Base-by-base conservation (phyloP, 2,329 filamentous ascomycete species). In the Penicillium hordei region DNA sequence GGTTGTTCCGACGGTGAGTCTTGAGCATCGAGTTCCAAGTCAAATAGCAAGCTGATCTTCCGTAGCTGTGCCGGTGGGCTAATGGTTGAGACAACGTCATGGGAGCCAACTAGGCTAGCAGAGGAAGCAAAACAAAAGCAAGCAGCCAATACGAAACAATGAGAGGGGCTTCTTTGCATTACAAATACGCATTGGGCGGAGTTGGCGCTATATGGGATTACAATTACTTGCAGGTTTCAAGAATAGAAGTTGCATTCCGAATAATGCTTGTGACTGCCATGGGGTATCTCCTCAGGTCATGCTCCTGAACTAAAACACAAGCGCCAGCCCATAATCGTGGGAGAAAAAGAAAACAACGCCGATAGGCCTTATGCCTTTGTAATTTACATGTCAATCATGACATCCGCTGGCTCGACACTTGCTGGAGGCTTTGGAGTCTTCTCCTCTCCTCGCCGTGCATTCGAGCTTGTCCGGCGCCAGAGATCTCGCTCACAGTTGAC, bases 401-500 rank as follows among this genome's bases (percentile, higher is more conserved):
- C 61, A 39, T 72, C 68, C 40, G 65, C 64, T 39, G 64, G 59
- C 40, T 67, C 66, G 19, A 65, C 54, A 39, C 61, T 65, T 21
- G 61, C 56, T 27, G 59, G 57, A 39, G 61, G 65, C 53, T 71
- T 73, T 27, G 58, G 49, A 12, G 65, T 60, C 59, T 77, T 70
- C 45, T 75, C 70, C 53, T 75, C 75, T 50, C 65, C 53, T 62
- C 69, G 61, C 39, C 70, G 72, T 58, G 71, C 73, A 52, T 64
- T 65, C 5, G 70, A 66, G 29, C 74, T 74, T 56, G 79, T 80
- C n/a, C 68, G 65, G 57, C 83, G 80, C 82, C 84, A 87, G 62
- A 82, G 82, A 42, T 78, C 77, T 64, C 82, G 80, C 59, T 87
- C 84, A 58, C 84, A 84, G 65, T 88, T 88, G 51, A 88, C 84